A percentile compares a stretch with the other conserved stretches of the same genome.
These are phyloP conservation scores for Avena eriantha DNA, from an alignment of 176 grass and related monocot genomes.

Conservation along the genomic window DNA sequence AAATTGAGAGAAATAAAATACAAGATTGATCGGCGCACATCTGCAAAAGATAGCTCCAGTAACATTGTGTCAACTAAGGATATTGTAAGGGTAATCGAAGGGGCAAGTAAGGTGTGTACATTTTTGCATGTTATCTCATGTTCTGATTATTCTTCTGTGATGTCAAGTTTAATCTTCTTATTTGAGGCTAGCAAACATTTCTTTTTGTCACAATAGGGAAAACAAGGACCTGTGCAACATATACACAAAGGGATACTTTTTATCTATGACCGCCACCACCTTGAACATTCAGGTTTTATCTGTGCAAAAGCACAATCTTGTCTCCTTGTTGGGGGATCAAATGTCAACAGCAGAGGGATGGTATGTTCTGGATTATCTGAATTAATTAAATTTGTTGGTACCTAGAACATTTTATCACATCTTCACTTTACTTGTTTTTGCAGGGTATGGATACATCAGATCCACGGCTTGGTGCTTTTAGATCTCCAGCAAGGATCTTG, in stretches of 20 bases:
- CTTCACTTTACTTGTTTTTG: slow-evolving; percentile 5
- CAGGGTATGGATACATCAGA: slow-evolving; percentile 58
- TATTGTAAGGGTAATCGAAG: slow-evolving; percentile 83
- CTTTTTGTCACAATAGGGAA: slow-evolving; percentile 57
- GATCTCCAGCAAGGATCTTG: slow-evolving; percentile 55
- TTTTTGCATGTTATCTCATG: background rate
- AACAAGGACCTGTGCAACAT: slow-evolving; percentile 87
- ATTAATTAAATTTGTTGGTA: background rate
- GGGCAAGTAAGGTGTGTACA: slow-evolving; percentile 63
- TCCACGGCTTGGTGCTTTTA: slow-evolving; percentile 51
- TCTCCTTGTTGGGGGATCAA: slow-evolving; percentile 72
- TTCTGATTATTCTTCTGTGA: background rate
- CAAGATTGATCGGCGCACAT: slow-evolving; percentile 64
- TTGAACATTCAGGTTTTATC: slow-evolving; percentile 89
- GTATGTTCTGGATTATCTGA: slow-evolving; percentile 38
- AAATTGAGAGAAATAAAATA: slow-evolving; percentile 82
- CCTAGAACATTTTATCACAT: slow-evolving; percentile 18
- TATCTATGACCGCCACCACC: slow-evolving; percentile 83
- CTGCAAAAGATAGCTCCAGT: slow-evolving; percentile 63
- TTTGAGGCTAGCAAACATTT: slow-evolving; percentile 1
- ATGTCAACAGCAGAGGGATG: slow-evolving; percentile 28
- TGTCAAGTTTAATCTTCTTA: slow-evolving; percentile 17
- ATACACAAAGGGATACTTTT: slow-evolving; percentile 83
- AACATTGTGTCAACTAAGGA: slow-evolving; percentile 76
- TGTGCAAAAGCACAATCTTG: slow-evolving; percentile 83